phyloP scores from a whole-genome alignment of 1,284 basidiomycete genomes.

The Xanthoconium separans region DNA sequence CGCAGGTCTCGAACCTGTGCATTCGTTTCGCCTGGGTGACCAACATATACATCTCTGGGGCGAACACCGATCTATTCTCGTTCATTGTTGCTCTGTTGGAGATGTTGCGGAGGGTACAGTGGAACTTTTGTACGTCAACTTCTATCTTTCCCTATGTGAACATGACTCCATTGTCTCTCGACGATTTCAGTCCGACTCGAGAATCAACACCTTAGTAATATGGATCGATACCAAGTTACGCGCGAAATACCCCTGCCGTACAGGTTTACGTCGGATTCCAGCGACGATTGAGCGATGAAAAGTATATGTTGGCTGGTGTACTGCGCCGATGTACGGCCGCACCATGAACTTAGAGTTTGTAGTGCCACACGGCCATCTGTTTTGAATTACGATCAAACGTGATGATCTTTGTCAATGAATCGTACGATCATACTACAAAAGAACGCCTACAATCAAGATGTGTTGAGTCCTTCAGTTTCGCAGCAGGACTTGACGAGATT shows the following conservation, averaged over 20 bases:
- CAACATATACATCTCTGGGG: conserved; percentile 64
- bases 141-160: neutral
- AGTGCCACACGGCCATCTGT: too few relatives aligned
- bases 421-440: too few relatives aligned
- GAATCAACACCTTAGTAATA: conserved; percentile 84
- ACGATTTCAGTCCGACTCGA: conserved; percentile 65
- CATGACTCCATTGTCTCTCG: neutral
- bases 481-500: too few relatives aligned
- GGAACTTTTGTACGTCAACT: conserved; percentile 89
- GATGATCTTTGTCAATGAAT: too few relatives aligned
- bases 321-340: too few relatives aligned
- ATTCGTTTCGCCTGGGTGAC: conserved; percentile 83
- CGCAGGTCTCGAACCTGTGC: conserved; percentile 67
- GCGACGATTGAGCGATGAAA: neutral
- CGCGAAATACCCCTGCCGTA: conserved; percentile 78
- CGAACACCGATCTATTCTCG: conserved; percentile 53
- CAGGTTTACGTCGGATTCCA: conserved; percentile 39
- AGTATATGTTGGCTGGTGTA: too few relatives aligned
- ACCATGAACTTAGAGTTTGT: too few relatives aligned
- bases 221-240: conserved; percentile 62
- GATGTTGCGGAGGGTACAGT: conserved; percentile 80
- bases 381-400: too few relatives aligned
- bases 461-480: too few relatives aligned
- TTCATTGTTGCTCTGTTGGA: conserved; percentile 78
- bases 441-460: too few relatives aligned